These are phyloP conservation scores for Blastocystis sp. DNA, from an alignment of 352 stramenopile genomes.

Conservation along the genomic window DNA sequence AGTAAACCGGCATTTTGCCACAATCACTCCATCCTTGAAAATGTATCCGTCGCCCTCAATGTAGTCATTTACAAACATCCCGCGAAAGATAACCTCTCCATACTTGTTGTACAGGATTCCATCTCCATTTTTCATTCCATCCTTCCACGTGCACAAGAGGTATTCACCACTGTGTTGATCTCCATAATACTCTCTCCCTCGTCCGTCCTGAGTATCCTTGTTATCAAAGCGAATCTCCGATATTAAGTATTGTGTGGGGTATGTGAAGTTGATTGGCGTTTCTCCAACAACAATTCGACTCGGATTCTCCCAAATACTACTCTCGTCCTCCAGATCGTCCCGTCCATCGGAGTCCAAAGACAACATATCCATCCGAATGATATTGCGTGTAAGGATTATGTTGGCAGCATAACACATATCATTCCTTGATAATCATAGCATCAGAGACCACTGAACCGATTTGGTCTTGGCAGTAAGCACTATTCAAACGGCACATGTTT, in stretches of 20 bases:
- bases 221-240: slow-evolving; percentile 1
- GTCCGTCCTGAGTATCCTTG: not conserved
- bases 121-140: slow-evolving; percentile 31
- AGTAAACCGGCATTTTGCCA: not conserved
- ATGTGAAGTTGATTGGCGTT: not conserved
- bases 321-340: not conserved
- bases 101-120: slow-evolving; percentile 16
- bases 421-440: too few relatives aligned
- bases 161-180: not conserved
- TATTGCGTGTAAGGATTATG: too few relatives aligned
- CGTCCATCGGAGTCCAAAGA: not conserved
- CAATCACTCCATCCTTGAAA: not conserved
- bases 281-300: not conserved
- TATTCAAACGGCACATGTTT: not conserved
- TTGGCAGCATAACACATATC: too few relatives aligned
- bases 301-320: not conserved
- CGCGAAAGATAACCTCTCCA: slow-evolving; percentile 27
- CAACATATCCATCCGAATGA: not conserved
- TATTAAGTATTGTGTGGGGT: not conserved
- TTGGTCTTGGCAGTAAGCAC: not conserved
- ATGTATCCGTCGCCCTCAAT: slow-evolving; percentile 13
- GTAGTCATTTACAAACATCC: slow-evolving; percentile 46
- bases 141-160: slow-evolving; percentile 3
- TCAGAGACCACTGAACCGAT: too few relatives aligned
- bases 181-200: not conserved